Percentiles rank a stretch among this genome's conserved stretches.
Evolutionary conservation across 805 yeast genomes (phyloP).

Genomic region (Ogataea pini): DNA sequence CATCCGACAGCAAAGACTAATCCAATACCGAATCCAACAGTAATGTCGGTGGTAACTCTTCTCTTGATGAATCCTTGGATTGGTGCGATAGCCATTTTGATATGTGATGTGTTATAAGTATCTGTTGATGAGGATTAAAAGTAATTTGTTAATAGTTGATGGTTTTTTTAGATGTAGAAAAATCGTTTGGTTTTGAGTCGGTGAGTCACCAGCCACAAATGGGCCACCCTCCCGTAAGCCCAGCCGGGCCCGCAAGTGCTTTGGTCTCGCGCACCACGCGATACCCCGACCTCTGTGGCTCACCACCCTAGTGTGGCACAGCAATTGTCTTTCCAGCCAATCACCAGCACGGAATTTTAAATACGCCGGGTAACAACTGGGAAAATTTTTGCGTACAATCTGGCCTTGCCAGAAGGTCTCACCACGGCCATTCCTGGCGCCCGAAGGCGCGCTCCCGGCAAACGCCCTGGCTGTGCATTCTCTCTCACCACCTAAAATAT

Average conservation of each 20-base stretch:
- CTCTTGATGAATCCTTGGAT: constrained; percentile 81
- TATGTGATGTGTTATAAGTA: background rate
- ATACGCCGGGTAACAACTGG: constrained; percentile 3
- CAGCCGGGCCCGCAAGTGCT: too few species aligned
- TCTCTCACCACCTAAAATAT: constrained; percentile 1
- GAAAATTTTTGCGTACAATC: constrained; percentile 1
- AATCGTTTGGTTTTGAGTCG: background rate
- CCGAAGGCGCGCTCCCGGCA: too few species aligned
- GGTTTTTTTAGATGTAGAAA: background rate
- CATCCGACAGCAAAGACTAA: constrained; percentile 63
- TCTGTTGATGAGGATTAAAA: background rate
- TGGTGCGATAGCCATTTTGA: constrained; percentile 74
- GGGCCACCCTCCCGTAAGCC: too few species aligned
- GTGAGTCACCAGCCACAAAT: constrained; percentile 7
- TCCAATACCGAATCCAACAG: constrained; percentile 51
- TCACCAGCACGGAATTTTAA: constrained; percentile 10
- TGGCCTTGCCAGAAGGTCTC: background rate
- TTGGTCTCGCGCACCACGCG: too few species aligned
- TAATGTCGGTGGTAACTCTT: constrained; percentile 76
- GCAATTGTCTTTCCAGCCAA: constrained; percentile 9
- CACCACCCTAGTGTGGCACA: constrained; percentile 1
- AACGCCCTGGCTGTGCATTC: constrained; percentile 7
- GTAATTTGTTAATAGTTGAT: constrained; percentile 1
- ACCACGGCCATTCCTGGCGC: too few species aligned
- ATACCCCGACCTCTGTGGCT: too few species aligned